Evolutionary conservation across 768 basidiomycete species (phyloP).

Genomic region (Leccinellum rugosiceps): DNA sequence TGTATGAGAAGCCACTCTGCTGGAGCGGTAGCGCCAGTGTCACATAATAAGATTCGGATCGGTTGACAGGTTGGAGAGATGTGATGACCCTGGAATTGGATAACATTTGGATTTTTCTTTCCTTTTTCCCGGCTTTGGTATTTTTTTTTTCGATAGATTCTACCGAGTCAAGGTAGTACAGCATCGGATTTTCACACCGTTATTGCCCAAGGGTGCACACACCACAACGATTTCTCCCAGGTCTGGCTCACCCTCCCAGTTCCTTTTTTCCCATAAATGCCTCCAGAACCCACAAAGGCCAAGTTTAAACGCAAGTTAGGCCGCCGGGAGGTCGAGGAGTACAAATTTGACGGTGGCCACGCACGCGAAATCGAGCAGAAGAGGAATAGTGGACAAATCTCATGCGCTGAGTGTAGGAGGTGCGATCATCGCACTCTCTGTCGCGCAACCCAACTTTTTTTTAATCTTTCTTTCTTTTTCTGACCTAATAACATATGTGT

Average conservation of each 20-base stretch:
- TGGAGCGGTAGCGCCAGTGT: background rate
- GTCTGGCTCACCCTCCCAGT: slow-evolving; percentile 6
- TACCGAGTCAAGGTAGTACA: slow-evolving; percentile 9
- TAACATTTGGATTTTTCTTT: background rate
- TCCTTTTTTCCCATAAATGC: slow-evolving; percentile 37
- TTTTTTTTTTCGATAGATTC: background rate
- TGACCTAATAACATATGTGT: slow-evolving; percentile 14
- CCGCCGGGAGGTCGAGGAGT: slow-evolving; percentile 50
- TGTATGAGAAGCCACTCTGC: background rate
- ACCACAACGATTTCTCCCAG: slow-evolving; percentile 20
- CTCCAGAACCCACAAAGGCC: slow-evolving; percentile 50
- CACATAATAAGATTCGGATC: background rate
- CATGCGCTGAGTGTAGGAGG: slow-evolving; percentile 79
- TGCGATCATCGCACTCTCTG: slow-evolving; percentile 52
- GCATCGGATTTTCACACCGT: slow-evolving; percentile 29
- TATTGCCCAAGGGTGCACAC: slow-evolving; percentile 14
- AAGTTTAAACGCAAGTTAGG: slow-evolving; percentile 49
- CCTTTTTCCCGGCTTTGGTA: background rate
- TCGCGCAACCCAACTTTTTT: slow-evolving; percentile 12
- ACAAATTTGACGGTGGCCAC: slow-evolving; percentile 49
- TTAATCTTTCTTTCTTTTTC: slow-evolving; percentile 14
- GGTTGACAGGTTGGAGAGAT: slow-evolving; percentile 3
- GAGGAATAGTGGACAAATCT: slow-evolving; percentile 71
- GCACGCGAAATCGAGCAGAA: slow-evolving; percentile 71
- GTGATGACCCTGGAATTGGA: background rate